A percentile compares a stretch with the other conserved stretches of the same genome.
These are phyloP conservation scores for Solanum commersonii DNA, from an alignment of 257 asterid genomes.

Conservation along the genomic window DNA sequence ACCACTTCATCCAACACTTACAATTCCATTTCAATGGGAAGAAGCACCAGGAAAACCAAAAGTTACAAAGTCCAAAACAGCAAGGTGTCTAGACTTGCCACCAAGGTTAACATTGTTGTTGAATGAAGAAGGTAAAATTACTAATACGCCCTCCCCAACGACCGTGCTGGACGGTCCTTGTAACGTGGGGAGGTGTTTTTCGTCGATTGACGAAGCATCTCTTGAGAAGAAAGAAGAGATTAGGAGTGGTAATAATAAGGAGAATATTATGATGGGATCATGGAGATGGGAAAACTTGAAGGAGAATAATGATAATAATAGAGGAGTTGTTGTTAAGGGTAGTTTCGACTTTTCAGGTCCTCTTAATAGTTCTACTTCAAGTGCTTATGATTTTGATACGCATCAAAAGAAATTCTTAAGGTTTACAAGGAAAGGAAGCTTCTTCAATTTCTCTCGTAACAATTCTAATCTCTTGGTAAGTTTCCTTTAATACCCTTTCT, in stretches of 20 bases:
- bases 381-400: conserved; percentile 4
- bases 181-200: conserved; percentile 20
- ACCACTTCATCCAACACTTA: conserved; percentile 37
- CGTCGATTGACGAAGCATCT: conserved; percentile 18
- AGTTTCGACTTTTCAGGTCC: conserved; percentile 14
- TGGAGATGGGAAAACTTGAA: conserved; percentile 45
- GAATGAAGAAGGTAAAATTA: neutral
- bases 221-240: neutral
- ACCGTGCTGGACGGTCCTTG: conserved; percentile 55
- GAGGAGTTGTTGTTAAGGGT: neutral
- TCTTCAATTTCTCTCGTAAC: conserved; percentile 22
- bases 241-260: neutral
- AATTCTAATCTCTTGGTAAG: conserved; percentile 43
- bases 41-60: conserved; percentile 79
- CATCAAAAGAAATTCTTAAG: conserved; percentile 19
- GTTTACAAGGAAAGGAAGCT: conserved; percentile 31
- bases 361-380: conserved; percentile 5
- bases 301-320: conserved; percentile 14
- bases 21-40: conserved; percentile 83
- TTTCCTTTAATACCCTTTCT: neutral
- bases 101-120: conserved; percentile 28
- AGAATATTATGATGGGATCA: conserved; percentile 9
- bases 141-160: conserved; percentile 41
- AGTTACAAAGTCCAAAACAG: conserved; percentile 11
- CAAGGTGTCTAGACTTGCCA: conserved; percentile 51